These are phyloP conservation scores for Cyclotella sp. DNA, from an alignment of 108 stramenopile species.

Conservation along the genomic window DNA sequence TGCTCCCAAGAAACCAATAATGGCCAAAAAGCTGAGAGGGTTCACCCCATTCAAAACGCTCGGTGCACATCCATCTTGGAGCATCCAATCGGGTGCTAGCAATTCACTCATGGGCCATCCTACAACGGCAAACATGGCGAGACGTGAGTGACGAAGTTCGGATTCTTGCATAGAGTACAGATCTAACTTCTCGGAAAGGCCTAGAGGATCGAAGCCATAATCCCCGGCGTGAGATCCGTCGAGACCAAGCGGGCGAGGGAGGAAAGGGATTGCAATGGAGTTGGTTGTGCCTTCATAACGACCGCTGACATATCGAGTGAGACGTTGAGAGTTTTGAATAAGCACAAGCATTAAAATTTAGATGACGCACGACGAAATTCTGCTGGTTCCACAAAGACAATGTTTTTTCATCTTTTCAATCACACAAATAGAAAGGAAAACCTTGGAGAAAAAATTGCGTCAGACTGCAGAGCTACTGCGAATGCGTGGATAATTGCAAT, in stretches of 20 bases:
- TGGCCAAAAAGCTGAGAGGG: conserved; percentile 64
- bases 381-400: no score
- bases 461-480: conserved; percentile 30
- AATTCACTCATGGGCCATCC: conserved; percentile 85
- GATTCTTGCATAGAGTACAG: conserved; percentile 66
- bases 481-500: conserved; percentile 28
- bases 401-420: no score
- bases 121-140: conserved; percentile 83
- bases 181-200: conserved; percentile 67
- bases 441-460: conserved; percentile 10
- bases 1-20: conserved; percentile 62
- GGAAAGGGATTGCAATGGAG: conserved; percentile 78
- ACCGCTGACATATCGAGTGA: conserved; percentile 49
- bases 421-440: no score
- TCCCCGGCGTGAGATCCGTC: conserved; percentile 88
- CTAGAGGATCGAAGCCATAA: conserved; percentile 85
- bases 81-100: conserved; percentile 73
- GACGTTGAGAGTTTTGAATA: background rate
- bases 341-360: background rate
- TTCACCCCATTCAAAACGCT: conserved; percentile 84
- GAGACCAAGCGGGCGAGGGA: conserved; percentile 71
- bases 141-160: conserved; percentile 76
- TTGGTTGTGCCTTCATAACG: conserved; percentile 61
- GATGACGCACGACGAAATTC: no score
- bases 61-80: conserved; percentile 69